Percentiles rank a stretch among this genome's conserved stretches.
Evolutionary conservation across 768 basidiomycete species (phyloP).

Genomic region (Calocera viscosa): DNA sequence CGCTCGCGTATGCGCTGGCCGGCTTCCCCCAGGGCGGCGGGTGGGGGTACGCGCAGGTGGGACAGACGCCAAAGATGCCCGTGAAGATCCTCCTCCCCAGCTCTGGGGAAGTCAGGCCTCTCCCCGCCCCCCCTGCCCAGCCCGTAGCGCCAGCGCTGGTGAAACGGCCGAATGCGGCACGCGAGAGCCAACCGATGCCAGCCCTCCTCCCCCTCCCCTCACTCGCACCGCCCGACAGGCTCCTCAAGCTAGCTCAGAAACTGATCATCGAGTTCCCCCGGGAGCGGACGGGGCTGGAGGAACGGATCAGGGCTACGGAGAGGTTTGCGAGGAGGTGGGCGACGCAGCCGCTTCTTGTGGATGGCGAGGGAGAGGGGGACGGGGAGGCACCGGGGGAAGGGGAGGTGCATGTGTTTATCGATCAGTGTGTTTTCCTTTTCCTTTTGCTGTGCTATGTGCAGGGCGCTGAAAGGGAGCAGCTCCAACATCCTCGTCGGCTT

Average conservation of each 20-base stretch:
- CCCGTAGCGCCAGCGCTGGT: background rate
- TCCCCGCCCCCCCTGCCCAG: background rate
- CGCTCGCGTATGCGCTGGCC: background rate
- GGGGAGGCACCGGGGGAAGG: constrained; percentile 19
- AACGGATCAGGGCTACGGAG: background rate
- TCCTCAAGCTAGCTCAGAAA: background rate
- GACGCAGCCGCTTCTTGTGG: background rate
- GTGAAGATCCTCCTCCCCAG: constrained; percentile 1
- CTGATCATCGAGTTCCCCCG: background rate
- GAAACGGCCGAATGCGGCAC: too few species aligned
- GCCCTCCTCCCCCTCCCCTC: background rate
- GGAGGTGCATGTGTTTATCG: constrained; percentile 34
- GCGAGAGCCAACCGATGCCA: background rate
- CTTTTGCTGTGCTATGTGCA: background rate
- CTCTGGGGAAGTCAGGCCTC: background rate
- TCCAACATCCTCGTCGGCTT: constrained; percentile 83
- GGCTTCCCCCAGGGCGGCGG: too few species aligned
- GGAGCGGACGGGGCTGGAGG: background rate
- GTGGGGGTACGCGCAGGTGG: background rate
- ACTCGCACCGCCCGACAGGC: background rate
- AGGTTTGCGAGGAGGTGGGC: background rate
- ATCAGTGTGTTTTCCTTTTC: constrained; percentile 31
- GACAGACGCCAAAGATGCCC: background rate
- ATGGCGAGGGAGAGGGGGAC: constrained; percentile 17
- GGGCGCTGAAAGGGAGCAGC: constrained; percentile 28